These are phyloP conservation scores for Hypoxylon lenormandii DNA, from an alignment of 495 filamentous ascomycete species.

Conservation along the genomic window DNA sequence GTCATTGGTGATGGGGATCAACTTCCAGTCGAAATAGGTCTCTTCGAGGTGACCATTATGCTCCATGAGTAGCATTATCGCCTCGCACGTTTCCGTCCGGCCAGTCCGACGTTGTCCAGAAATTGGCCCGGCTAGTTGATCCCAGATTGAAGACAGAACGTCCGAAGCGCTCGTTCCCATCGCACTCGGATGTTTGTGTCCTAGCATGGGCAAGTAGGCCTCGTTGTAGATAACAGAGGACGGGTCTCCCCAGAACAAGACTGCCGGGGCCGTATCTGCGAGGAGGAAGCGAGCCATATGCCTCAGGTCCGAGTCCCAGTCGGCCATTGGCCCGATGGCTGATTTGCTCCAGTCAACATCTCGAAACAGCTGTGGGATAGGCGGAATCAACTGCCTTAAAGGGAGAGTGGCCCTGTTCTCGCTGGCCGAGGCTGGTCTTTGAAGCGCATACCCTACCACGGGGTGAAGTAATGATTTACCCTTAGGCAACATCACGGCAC, in stretches of 20 bases:
- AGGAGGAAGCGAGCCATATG: slow-evolving; percentile 41
- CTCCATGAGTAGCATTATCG: slow-evolving; percentile 62
- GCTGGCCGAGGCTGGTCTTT: not conserved
- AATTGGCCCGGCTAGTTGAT: slow-evolving; percentile 52
- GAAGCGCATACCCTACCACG: not conserved
- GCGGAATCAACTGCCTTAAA: not conserved
- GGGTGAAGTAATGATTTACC: not conserved
- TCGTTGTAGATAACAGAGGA: slow-evolving; percentile 62
- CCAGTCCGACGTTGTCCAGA: slow-evolving; percentile 37
- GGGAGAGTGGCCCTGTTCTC: not conserved
- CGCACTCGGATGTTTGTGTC: slow-evolving; percentile 52
- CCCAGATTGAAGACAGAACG: slow-evolving; percentile 53
- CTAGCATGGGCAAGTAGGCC: slow-evolving; percentile 57
- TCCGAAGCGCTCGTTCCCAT: slow-evolving; percentile 56
- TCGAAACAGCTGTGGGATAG: slow-evolving; percentile 10
- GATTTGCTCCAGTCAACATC: slow-evolving; percentile 30
- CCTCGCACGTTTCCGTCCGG: slow-evolving; percentile 52
- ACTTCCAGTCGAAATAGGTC: slow-evolving; percentile 71
- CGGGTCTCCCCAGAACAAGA: slow-evolving; percentile 59
- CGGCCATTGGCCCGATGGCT: slow-evolving; percentile 8
- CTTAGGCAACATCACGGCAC: slow-evolving; percentile 27
- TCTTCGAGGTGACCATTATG: slow-evolving; percentile 68
- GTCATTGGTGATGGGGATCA: slow-evolving; percentile 68
- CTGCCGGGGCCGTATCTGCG: slow-evolving; percentile 43
- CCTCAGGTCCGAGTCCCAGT: slow-evolving; percentile 29